A percentile compares a stretch with the other conserved stretches of the same genome.
Evolutionary conservation across 1,284 basidiomycete species (phyloP).

Genomic region (Leccinum angustisporum): DNA sequence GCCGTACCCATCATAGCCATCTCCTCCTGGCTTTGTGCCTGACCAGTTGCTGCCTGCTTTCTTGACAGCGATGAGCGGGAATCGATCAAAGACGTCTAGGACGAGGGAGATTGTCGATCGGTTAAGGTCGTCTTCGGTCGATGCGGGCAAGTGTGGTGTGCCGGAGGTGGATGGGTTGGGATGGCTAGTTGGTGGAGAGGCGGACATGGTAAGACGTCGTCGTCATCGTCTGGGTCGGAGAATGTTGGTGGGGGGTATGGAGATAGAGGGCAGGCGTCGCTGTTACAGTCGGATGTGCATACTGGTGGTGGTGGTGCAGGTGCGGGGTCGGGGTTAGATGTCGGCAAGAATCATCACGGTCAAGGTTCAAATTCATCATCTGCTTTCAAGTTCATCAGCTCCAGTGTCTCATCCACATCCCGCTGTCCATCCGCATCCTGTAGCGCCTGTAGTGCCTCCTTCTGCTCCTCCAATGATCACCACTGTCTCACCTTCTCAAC

Average conservation of each 20-base stretch:
- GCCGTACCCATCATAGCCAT: conserved; percentile 7
- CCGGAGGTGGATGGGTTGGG: conserved; percentile 8
- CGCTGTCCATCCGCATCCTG: no score
- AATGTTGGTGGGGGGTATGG: background rate
- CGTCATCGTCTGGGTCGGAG: conserved; percentile 9
- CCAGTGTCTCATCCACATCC: no score
- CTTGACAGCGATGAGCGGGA: conserved; percentile 7
- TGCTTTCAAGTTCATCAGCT: conserved; percentile 2
- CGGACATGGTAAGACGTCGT: conserved; percentile 4
- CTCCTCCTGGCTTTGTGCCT: background rate
- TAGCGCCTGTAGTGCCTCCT: no score
- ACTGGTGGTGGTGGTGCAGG: background rate
- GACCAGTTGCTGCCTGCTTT: conserved; percentile 17
- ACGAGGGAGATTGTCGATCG: conserved; percentile 32
- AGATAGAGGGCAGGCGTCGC: background rate
- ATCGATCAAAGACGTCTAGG: conserved; percentile 31
- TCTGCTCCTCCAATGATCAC: conserved; percentile 5
- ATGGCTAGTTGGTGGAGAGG: conserved; percentile 22
- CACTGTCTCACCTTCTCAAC: conserved; percentile 20
- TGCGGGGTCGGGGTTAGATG: conserved; percentile 5
- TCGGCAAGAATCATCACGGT: conserved; percentile 1
- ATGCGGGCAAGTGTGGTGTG: conserved; percentile 17
- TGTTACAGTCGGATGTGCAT: background rate
- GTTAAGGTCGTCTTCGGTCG: conserved; percentile 26
- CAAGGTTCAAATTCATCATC: conserved; percentile 1